Conservation (phyloP, 1,139 yeast species). For the Kluyveromyces sp. region DNA sequence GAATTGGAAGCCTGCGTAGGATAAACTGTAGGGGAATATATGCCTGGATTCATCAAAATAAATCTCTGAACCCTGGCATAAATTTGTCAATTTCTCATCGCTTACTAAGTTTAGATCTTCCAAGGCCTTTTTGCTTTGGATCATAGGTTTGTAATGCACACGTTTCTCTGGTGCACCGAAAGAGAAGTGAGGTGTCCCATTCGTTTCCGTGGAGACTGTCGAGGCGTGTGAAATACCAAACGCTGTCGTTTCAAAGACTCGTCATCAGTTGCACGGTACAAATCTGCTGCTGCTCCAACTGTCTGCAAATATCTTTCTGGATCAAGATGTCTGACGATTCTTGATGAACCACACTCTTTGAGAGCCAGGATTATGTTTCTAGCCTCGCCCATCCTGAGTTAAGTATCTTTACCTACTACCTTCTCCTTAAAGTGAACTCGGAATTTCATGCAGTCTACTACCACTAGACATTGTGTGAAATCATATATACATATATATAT, state of each 20-base stretch:
- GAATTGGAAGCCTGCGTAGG: constrained; percentile 95
- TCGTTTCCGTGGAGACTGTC: constrained; percentile 40
- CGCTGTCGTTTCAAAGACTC: constrained; percentile 11
- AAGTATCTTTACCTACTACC: too few species aligned
- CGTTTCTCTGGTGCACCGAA: constrained; percentile 62
- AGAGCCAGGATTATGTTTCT: constrained; percentile 14
- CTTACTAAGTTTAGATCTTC: constrained; percentile 48
- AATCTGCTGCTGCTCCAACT: constrained; percentile 40
- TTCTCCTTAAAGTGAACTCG: too few species aligned
- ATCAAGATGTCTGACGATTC: constrained; percentile 31
- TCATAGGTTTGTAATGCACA: constrained; percentile 44
- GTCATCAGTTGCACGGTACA: constrained; percentile 17
- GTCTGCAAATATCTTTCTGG: constrained; percentile 58
- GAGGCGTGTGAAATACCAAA: constrained; percentile 43
- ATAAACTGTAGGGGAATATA: constrained; percentile 80
- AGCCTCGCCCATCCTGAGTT: constrained; percentile 12
- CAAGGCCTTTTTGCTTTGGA: constrained; percentile 56
- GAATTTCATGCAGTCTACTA: too few species aligned
- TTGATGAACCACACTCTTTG: constrained; percentile 24
- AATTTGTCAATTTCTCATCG: constrained; percentile 41
- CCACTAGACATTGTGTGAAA: too few species aligned
- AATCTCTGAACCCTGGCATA: constrained; percentile 57
- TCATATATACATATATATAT: too few species aligned
- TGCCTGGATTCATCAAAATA: constrained; percentile 30
- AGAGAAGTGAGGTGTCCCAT: constrained; percentile 52